phyloP scores from a whole-genome alignment of 306 rosid genomes.

The Quercus alba region DNA sequence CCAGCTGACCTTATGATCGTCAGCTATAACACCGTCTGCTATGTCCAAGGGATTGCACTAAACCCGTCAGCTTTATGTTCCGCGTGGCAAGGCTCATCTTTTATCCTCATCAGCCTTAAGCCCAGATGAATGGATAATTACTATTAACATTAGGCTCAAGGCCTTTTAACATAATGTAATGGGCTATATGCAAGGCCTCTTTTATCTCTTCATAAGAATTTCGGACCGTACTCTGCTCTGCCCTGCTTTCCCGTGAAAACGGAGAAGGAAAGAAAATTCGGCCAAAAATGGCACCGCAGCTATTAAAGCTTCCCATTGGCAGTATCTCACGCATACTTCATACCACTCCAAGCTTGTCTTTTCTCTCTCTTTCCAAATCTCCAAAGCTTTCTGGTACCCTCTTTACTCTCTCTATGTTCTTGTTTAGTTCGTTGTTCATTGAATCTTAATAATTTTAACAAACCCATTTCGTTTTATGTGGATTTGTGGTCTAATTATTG shows the following conservation, averaged over 20 bases:
- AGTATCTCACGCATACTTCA: conserved; percentile 31
- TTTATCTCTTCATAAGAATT: not conserved
- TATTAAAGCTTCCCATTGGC: conserved; percentile 37
- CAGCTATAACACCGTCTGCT: no score
- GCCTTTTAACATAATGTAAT: not conserved
- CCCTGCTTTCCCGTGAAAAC: not conserved
- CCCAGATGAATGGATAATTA: no score
- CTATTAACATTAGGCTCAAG: not conserved
- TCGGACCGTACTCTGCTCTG: not conserved
- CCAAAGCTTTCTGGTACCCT: conserved; percentile 25
- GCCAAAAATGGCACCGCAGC: conserved; percentile 44
- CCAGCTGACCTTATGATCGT: no score
- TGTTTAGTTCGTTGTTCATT: not conserved
- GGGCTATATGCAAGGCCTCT: not conserved
- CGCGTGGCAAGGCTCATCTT: no score
- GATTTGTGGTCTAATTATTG: conserved; percentile 1
- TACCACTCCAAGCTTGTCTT: conserved; percentile 21
- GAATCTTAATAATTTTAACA: not conserved
- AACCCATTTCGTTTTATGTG: not conserved
- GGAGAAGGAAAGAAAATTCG: not conserved
- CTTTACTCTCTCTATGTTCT: not conserved
- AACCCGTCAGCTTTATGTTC: no score
- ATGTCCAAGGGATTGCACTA: no score
- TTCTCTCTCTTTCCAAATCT: conserved; percentile 18
- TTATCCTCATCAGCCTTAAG: no score